These are phyloP conservation scores for Starmerella asiatica DNA, from an alignment of 805 yeast genomes.

Conservation along the genomic window DNA sequence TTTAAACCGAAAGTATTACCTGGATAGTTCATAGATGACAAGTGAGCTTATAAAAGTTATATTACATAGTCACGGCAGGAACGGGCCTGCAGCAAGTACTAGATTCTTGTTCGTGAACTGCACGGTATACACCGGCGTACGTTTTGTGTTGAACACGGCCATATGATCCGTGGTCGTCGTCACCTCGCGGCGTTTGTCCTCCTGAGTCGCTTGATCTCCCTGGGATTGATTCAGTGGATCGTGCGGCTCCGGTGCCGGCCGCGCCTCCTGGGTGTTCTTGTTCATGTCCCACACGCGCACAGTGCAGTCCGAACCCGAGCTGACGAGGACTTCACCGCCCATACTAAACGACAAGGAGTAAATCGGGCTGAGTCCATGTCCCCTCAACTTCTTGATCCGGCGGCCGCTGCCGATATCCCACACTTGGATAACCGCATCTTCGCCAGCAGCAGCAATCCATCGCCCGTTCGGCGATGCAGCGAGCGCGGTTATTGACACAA, in stretches of 20 bases:
- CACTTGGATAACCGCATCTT: constrained; percentile 71
- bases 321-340: constrained; percentile 79
- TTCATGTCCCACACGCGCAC: constrained; percentile 95
- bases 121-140: constrained; percentile 86
- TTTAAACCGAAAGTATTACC: no score
- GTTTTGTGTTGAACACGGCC: constrained; percentile 86
- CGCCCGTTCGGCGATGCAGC: constrained; percentile 95
- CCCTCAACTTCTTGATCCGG: constrained; percentile 78
- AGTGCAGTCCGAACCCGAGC: constrained; percentile 85
- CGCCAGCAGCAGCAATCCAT: constrained; percentile 91
- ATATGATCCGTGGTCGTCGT: constrained; percentile 80
- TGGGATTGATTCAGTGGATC: constrained; percentile 15
- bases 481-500: constrained; percentile 71
- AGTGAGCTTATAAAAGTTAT: neutral
- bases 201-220: constrained; percentile 21
- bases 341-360: constrained; percentile 71
- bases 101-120: constrained; percentile 83
- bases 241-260: constrained; percentile 68
- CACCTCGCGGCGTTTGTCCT: constrained; percentile 41
- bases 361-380: constrained; percentile 80
- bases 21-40: neutral
- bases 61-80: constrained; percentile 25
- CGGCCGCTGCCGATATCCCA: constrained; percentile 95
- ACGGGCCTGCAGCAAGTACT: constrained; percentile 88
- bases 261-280: constrained; percentile 65